Percentiles rank a stretch among this genome's conserved stretches.
Conservation (phyloP, 2,329 filamentous ascomycete genomes). For the Xylaria sp. region DNA sequence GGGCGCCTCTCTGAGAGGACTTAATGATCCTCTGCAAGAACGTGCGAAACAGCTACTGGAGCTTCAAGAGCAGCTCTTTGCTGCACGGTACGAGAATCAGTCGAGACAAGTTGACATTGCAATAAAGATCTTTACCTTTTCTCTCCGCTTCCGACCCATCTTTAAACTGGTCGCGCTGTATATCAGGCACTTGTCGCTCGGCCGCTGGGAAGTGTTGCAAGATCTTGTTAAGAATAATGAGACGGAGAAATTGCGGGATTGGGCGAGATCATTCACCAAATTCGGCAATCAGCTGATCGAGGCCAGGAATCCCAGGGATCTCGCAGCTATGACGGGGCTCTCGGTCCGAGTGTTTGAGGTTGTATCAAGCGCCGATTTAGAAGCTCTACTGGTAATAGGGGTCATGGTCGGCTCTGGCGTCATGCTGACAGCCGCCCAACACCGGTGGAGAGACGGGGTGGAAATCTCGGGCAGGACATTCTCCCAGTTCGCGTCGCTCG, state of each 20-base stretch:
- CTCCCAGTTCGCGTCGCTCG: not conserved
- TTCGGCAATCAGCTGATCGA: not conserved
- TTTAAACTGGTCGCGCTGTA: not conserved
- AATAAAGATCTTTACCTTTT: not conserved
- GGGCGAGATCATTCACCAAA: not conserved
- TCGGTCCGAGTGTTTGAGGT: not conserved
- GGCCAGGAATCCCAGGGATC: not conserved
- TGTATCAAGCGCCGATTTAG: not conserved
- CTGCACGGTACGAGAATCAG: not conserved
- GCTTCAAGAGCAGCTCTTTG: conserved; percentile 9
- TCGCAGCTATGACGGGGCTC: not conserved
- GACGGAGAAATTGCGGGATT: conserved; percentile 6
- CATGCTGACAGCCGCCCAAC: not conserved
- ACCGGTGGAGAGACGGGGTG: conserved; percentile 16
- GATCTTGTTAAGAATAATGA: conserved; percentile 11
- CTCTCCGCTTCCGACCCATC: conserved; percentile 4
- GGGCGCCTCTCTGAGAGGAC: conserved; percentile 1
- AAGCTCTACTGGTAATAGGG: not conserved
- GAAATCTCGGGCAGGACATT: not conserved
- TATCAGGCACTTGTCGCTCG: not conserved
- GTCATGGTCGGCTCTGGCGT: not conserved
- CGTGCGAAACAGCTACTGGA: conserved; percentile 1
- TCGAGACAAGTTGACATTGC: not conserved
- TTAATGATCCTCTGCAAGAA: not conserved
- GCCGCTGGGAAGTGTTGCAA: conserved; percentile 19